Conservation (phyloP, 2,329 filamentous ascomycete genomes). For the Trichoderma polysporum region DNA sequence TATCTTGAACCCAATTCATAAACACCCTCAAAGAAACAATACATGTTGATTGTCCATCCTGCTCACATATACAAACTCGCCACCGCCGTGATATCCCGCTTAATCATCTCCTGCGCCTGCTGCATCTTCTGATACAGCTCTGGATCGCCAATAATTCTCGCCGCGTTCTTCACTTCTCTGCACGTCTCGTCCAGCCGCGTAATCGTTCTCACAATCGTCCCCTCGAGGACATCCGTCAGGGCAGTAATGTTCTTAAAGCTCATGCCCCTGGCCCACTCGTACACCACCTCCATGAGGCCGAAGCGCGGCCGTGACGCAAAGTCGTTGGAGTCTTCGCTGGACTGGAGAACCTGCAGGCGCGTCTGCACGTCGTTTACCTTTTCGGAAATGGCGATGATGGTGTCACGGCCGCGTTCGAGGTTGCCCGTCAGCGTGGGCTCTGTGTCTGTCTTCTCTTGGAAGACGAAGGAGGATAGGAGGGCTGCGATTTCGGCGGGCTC, state of each 20-base stretch:
- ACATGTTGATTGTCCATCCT: not conserved
- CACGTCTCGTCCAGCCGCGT: conserved; percentile 94
- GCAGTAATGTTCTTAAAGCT: conserved; percentile 97
- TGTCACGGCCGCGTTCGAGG: conserved; percentile 77
- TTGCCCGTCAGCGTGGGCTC: conserved; percentile 78
- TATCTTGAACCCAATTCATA: no score
- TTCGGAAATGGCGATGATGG: conserved; percentile 86
- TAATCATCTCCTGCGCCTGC: conserved; percentile 94
- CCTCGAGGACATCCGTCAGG: conserved; percentile 93
- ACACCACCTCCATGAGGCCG: conserved; percentile 94
- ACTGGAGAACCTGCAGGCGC: conserved; percentile 86
- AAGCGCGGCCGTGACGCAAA: conserved; percentile 86
- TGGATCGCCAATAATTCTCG: conserved; percentile 91
- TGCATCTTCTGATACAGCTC: conserved; percentile 96
- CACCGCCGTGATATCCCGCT: conserved; percentile 89
- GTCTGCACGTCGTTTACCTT: conserved; percentile 91
- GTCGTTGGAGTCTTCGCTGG: conserved; percentile 86
- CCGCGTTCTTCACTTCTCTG: conserved; percentile 94
- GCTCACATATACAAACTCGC: conserved; percentile 81
- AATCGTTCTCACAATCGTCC: conserved; percentile 94
- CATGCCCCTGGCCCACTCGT: conserved; percentile 98
- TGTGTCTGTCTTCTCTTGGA: conserved; percentile 91
- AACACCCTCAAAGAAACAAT: no score
- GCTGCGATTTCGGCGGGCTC: conserved; percentile 96
- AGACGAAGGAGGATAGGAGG: conserved; percentile 89